A percentile compares a stretch with the other conserved stretches of the same genome.
phyloP scores from a whole-genome alignment of 1,284 basidiomycete genomes.

The Fomitopsis palustris region DNA sequence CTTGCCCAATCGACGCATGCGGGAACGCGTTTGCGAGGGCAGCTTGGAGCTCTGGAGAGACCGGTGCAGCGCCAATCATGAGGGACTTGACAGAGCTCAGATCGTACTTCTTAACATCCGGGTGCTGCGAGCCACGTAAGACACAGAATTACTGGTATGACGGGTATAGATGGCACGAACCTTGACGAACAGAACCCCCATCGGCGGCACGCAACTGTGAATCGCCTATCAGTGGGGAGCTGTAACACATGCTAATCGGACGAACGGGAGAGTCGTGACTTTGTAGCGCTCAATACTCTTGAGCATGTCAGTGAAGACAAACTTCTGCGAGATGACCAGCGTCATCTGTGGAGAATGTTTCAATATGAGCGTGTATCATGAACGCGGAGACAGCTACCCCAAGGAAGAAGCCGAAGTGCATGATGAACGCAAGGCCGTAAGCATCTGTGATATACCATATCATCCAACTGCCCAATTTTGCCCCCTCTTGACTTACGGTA shows the following conservation, averaged over 20 bases:
- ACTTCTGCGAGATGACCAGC: slow-evolving; percentile 67
- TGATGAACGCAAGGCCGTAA: slow-evolving; percentile 65
- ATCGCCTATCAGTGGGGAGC: slow-evolving; percentile 10
- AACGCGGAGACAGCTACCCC: slow-evolving; percentile 39
- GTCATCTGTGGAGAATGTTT: slow-evolving; percentile 17
- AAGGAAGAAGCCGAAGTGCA: slow-evolving; percentile 53
- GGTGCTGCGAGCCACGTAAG: slow-evolving; percentile 41
- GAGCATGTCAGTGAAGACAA: slow-evolving; percentile 64
- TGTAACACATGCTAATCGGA: slow-evolving; percentile 9
- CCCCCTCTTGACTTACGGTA: slow-evolving; percentile 24
- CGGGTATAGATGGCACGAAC: neutral
- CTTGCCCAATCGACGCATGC: slow-evolving; percentile 59
- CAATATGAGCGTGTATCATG: neutral
- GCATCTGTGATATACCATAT: slow-evolving; percentile 45
- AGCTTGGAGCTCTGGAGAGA: slow-evolving; percentile 60
- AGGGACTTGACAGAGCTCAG: slow-evolving; percentile 55
- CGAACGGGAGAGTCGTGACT: slow-evolving; percentile 60
- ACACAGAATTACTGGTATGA: neutral
- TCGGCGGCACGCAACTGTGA: slow-evolving; percentile 60
- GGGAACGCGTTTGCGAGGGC: slow-evolving; percentile 55
- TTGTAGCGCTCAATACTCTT: slow-evolving; percentile 62
- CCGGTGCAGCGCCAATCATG: slow-evolving; percentile 71
- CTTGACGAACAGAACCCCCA: slow-evolving; percentile 49
- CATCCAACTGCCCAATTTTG: too few relatives aligned
- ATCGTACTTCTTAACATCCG: slow-evolving; percentile 63